Conservation (phyloP, 1,284 basidiomycete genomes). For the Tilletia indica region DNA sequence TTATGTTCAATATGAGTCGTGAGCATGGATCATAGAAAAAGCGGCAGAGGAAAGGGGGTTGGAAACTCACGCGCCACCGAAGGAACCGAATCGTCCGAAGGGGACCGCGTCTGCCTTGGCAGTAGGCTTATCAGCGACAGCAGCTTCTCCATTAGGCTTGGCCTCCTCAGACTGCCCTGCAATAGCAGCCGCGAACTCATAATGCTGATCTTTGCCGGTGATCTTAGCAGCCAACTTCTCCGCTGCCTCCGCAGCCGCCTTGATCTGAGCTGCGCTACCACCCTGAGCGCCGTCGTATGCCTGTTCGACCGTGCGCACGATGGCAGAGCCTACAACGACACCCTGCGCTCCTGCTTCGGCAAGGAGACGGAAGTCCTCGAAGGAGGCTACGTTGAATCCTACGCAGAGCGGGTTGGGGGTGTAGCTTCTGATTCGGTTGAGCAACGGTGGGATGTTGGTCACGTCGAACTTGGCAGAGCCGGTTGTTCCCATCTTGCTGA, state of each 20-base stretch:
- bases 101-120: conserved; percentile 33
- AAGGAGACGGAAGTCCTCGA: conserved; percentile 83
- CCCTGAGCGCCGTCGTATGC: conserved; percentile 10
- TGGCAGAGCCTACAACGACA: conserved; percentile 85
- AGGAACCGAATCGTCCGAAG: conserved; percentile 85
- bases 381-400: conserved; percentile 93
- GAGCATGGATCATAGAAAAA: neutral
- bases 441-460: conserved; percentile 50
- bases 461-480: conserved; percentile 76
- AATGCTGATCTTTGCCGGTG: conserved; percentile 8
- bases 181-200: conserved; percentile 15
- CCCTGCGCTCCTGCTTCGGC: conserved; percentile 74
- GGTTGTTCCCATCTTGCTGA: conserved; percentile 87
- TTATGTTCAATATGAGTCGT: neutral
- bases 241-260: conserved; percentile 33
- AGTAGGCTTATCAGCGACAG: conserved; percentile 35
- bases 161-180: conserved; percentile 1
- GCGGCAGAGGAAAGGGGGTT: neutral
- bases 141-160: conserved; percentile 44
- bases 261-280: conserved; percentile 24
- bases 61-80: conserved; percentile 79
- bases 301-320: conserved; percentile 61
- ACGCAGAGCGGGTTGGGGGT: conserved; percentile 83
- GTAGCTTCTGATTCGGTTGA: conserved; percentile 53
- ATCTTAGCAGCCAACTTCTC: conserved; percentile 33